Evolutionary conservation across 2,329 filamentous ascomycete genomes (phyloP).

Genomic region (Onygenales sp.): DNA sequence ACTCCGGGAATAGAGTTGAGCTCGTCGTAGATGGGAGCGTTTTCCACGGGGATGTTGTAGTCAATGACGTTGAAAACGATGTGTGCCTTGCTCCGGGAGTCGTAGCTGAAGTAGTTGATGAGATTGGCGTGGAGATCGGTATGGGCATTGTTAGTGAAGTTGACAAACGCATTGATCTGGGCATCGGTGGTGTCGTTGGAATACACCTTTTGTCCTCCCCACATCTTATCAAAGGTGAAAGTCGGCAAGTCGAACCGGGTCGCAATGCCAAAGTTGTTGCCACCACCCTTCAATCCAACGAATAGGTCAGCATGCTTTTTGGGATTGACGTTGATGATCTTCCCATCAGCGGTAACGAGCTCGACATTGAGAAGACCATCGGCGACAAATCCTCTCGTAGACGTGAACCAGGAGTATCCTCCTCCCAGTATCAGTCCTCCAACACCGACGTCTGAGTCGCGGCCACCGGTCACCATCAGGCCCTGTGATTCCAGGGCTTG

Average conservation of each 20-base stretch:
- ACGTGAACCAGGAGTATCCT: not conserved
- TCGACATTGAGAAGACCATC: not conserved
- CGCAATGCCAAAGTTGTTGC: conserved; percentile 25
- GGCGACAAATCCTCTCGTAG: not conserved
- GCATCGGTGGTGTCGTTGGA: not conserved
- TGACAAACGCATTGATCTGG: not conserved
- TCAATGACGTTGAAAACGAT: not conserved
- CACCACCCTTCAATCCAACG: conserved; percentile 27
- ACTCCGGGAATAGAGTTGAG: not conserved
- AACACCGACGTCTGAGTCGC: conserved; percentile 26
- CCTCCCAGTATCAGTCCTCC: conserved; percentile 27
- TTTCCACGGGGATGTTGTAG: not conserved
- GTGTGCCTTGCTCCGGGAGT: not conserved
- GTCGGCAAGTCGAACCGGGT: conserved; percentile 18
- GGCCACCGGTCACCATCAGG: conserved; percentile 23
- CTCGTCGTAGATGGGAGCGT: not conserved
- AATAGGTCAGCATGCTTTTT: conserved; percentile 21
- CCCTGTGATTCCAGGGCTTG: conserved; percentile 19
- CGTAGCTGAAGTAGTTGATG: not conserved
- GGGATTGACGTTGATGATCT: conserved; percentile 18
- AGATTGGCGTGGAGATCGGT: not conserved
- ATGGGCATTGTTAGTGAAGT: conserved; percentile 2
- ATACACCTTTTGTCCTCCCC: not conserved
- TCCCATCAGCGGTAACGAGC: conserved; percentile 21
- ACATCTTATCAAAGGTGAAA: not conserved